Conservation (phyloP, 495 filamentous ascomycete genomes). For the Penicillium odoratum region DNA sequence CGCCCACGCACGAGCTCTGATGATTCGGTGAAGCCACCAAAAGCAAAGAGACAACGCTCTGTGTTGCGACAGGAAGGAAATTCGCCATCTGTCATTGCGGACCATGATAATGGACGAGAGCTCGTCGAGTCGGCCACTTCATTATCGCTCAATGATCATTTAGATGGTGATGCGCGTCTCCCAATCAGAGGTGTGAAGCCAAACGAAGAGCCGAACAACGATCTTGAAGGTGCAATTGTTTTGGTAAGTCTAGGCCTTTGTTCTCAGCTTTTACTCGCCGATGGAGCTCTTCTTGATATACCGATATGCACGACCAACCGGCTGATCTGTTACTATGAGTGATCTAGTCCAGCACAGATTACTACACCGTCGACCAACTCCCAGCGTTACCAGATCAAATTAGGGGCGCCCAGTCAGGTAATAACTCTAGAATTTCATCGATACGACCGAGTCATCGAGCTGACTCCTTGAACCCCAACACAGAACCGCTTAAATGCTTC, state of each 20-base stretch:
- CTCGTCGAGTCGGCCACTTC: slow-evolving; percentile 17
- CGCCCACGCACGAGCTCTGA: slow-evolving; percentile 66
- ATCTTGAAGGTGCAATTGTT: slow-evolving; percentile 61
- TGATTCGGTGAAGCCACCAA: slow-evolving; percentile 63
- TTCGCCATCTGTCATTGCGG: slow-evolving; percentile 19
- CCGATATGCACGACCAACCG: neutral
- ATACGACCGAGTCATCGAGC: slow-evolving; percentile 10
- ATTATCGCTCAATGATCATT: slow-evolving; percentile 3
- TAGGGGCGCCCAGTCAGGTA: slow-evolving; percentile 60
- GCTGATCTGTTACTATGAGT: neutral
- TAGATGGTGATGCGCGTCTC: slow-evolving; percentile 44
- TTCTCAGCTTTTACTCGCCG: slow-evolving; percentile 6
- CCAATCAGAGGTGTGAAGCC: slow-evolving; percentile 61
- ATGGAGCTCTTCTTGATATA: neutral
- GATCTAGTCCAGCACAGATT: slow-evolving; percentile 76
- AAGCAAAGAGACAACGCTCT: slow-evolving; percentile 70
- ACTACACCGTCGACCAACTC: slow-evolving; percentile 82
- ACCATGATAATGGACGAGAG: slow-evolving; percentile 25
- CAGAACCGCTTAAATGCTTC: slow-evolving; percentile 50
- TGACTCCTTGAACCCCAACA: slow-evolving; percentile 1
- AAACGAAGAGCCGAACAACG: slow-evolving; percentile 42
- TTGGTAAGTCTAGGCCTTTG: slow-evolving; percentile 51
- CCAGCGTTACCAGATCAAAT: slow-evolving; percentile 76
- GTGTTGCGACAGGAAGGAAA: slow-evolving; percentile 57
- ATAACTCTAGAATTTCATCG: neutral